Percentiles rank a stretch among this genome's conserved stretches.
Evolutionary conservation across 2,329 filamentous ascomycete genomes (phyloP).

Genomic region (Stagonosporopsis vannaccii): DNA sequence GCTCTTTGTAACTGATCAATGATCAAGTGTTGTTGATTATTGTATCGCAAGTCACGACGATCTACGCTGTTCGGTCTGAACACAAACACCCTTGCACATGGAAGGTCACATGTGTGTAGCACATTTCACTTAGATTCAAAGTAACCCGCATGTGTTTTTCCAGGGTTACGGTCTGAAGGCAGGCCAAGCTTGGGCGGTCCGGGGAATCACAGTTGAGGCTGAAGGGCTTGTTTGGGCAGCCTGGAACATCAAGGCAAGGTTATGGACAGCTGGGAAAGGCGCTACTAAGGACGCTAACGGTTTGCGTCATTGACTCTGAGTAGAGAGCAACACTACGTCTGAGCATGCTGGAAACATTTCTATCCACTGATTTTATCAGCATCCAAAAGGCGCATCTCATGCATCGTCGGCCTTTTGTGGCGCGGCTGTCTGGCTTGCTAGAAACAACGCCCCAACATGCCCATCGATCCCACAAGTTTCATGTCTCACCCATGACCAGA

Average conservation of each 20-base stretch:
- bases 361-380: neutral
- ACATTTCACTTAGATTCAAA: neutral
- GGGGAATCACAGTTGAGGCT: conserved; percentile 1
- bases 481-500: conserved; percentile 5
- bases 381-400: conserved; percentile 1
- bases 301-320: neutral
- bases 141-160: neutral
- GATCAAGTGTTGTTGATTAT: neutral
- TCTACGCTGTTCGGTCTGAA: neutral
- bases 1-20: neutral
- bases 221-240: neutral
- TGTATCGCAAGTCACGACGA: neutral
- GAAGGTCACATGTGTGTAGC: conserved; percentile 4
- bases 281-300: neutral
- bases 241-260: neutral
- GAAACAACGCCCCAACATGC: neutral
- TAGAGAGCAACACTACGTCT: neutral
- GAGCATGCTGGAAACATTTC: neutral
- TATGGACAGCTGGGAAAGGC: conserved; percentile 6
- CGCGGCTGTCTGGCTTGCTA: neutral
- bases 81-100: neutral
- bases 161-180: neutral
- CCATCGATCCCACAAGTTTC: conserved; percentile 5
- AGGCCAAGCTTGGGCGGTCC: neutral
- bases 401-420: neutral